Base-by-base conservation (phyloP, 2,329 filamentous ascomycete genomes). In the Cladophialophora bantiana region DNA sequence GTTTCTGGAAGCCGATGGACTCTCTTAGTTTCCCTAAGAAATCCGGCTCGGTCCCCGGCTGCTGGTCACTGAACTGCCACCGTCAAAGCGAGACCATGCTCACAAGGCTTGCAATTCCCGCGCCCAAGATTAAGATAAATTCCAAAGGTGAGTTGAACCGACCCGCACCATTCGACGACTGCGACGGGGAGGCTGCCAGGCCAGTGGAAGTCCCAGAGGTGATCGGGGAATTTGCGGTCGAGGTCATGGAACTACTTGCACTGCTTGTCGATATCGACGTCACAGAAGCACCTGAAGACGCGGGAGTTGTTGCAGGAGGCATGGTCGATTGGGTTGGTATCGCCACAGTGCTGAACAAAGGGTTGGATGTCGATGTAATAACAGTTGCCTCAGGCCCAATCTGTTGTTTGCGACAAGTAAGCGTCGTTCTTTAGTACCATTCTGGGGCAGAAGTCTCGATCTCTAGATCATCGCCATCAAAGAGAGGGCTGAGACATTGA, bases 361-460 rank as follows among this genome's bases (percentile, higher is more conserved):
- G 68, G 53, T 70, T 66, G 7, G 62, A 62, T 34, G 64, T 67
- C 9, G 62, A 42, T 7, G 58, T 63, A 15, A 50, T 20, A 18
- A 57, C 70, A 35, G 71, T 73, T 1, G 71, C 71, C 52, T 71
- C 69, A 3, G 71, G 71, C 9, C 67, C 63, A 45, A 70, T 62
- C 45, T 50, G 7, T 50, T 50, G 18, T 50, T 26, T 18, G 10
- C 18, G 15, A 50, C 45, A 50, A 26, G 45, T 50, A 50, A 50
- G 45, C 20, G 45, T 20, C n/a, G 6, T 20, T 20, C 5, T 10
- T 18, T 10, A 26, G 26, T 26, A 26, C 26, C 2, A 26, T 26
- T 26, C 26, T 26, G 26, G 3, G 26, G 26, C 26, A 26, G 26
- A 15, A 40, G 38, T 40, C 40, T 50, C 10, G 45, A 50, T 26